These are phyloP conservation scores for Vitis hybrid DNA, from an alignment of 177 flowering plant species.

Conservation along the genomic window DNA sequence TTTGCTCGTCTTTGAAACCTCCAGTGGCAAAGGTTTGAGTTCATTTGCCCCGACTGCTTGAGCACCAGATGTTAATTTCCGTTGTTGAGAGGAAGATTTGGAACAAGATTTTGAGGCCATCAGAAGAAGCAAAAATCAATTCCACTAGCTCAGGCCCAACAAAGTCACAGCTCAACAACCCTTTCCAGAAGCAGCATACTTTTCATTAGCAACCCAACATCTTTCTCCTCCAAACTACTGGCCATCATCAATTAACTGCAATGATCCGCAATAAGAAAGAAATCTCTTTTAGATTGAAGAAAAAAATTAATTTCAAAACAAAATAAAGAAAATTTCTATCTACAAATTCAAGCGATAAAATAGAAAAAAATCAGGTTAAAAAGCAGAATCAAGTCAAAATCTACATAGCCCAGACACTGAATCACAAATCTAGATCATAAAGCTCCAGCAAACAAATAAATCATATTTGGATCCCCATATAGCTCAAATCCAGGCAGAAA, in stretches of 20 bases:
- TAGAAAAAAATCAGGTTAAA: background rate
- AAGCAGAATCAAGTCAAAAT: background rate
- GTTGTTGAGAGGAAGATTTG: slow-evolving; percentile 25
- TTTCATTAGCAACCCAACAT: slow-evolving; percentile 5
- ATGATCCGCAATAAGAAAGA: background rate
- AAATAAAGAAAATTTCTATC: background rate
- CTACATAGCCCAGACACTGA: background rate
- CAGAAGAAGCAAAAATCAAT: slow-evolving; percentile 1
- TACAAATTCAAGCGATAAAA: background rate
- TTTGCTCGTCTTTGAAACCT: slow-evolving; percentile 30
- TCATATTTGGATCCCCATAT: background rate
- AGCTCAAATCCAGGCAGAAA: background rate
- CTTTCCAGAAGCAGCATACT: slow-evolving; percentile 7
- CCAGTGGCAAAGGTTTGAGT: slow-evolving; percentile 28
- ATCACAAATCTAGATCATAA: background rate
- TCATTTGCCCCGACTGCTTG: slow-evolving; percentile 25
- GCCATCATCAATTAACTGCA: slow-evolving; percentile 1
- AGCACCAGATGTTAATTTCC: slow-evolving; percentile 26
- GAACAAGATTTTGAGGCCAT: slow-evolving; percentile 41
- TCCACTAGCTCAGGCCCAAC: slow-evolving; percentile 11
- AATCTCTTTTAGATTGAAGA: background rate
- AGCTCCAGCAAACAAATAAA: background rate
- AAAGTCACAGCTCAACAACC: slow-evolving; percentile 24
- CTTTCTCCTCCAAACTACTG: slow-evolving; percentile 6
- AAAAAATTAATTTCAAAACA: no score